phyloP scores from a whole-genome alignment of 805 yeast genomes.

The Barnettozyma californica region DNA sequence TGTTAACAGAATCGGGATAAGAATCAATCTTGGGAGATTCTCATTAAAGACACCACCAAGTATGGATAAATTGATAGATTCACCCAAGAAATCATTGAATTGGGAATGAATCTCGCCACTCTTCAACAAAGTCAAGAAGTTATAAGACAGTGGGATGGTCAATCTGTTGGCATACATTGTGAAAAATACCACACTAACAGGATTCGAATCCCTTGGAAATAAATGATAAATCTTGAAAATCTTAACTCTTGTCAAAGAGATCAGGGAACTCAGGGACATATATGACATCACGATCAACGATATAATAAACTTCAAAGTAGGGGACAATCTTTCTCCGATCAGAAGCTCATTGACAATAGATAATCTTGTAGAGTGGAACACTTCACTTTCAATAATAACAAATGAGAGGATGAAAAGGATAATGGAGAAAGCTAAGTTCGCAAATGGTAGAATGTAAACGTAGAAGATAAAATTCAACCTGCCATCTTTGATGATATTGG shows the following conservation, averaged over 20 bases:
- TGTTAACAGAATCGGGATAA: constrained; percentile 66
- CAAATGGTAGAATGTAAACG: constrained; percentile 40
- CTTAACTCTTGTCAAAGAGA: constrained; percentile 60
- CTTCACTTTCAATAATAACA: constrained; percentile 64
- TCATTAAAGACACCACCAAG: constrained; percentile 67
- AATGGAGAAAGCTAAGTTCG: constrained; percentile 39
- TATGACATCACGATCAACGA: constrained; percentile 44
- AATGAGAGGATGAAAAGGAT: constrained; percentile 41
- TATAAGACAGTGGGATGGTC: constrained; percentile 77
- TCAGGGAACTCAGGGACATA: constrained; percentile 65
- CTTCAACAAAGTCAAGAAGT: constrained; percentile 60
- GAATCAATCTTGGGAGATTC: constrained; percentile 67
- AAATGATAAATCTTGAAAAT: constrained; percentile 74
- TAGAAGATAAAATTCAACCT: constrained; percentile 36
- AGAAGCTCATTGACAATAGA: constrained; percentile 55
- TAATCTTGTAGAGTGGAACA: constrained; percentile 60
- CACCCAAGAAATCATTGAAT: constrained; percentile 72
- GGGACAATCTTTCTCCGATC: constrained; percentile 26
- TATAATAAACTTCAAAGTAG: constrained; percentile 31
- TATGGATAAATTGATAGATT: constrained; percentile 69
- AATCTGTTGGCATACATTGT: constrained; percentile 76
- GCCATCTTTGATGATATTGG: constrained; percentile 33
- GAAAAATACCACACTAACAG: constrained; percentile 70
- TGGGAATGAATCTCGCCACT: constrained; percentile 40
- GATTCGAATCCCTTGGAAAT: constrained; percentile 65